Percentiles rank a stretch among this genome's conserved stretches.
These are phyloP conservation scores for Gillenia trifoliata DNA, from an alignment of 306 rosid species.

Conservation along the genomic window DNA sequence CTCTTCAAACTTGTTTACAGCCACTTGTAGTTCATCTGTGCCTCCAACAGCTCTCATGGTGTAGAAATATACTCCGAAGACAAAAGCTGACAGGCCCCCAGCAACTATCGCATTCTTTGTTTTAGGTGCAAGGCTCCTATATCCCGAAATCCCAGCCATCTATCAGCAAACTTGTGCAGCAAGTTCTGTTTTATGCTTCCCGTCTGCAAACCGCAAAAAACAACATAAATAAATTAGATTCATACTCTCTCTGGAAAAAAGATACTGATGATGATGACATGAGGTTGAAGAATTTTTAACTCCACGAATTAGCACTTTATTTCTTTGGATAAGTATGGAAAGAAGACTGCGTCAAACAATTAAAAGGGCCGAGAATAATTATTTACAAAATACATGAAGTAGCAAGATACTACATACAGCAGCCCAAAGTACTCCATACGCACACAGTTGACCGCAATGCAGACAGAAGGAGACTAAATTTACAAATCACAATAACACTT, in stretches of 20 bases:
- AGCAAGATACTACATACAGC: neutral
- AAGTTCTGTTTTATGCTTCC: neutral
- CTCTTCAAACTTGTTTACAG: conserved; percentile 78
- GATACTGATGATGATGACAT: neutral
- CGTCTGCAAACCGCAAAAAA: neutral
- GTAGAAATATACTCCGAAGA: conserved; percentile 79
- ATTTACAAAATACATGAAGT: neutral
- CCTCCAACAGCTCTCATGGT: conserved; percentile 95
- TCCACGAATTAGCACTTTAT: neutral
- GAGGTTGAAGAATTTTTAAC: no score
- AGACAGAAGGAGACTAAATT: neutral
- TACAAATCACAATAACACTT: neutral
- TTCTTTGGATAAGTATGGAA: neutral
- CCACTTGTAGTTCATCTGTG: conserved; percentile 77
- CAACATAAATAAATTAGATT: neutral
- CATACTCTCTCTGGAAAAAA: neutral
- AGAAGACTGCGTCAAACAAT: neutral
- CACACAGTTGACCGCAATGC: neutral
- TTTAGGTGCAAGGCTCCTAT: conserved; percentile 51
- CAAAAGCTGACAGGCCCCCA: conserved; percentile 76
- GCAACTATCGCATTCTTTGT: conserved; percentile 75
- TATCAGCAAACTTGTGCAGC: neutral
- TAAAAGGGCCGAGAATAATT: neutral
- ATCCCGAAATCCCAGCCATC: conserved; percentile 66
- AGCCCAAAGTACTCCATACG: no score